phyloP scores from a whole-genome alignment of 23 red algal species.

The Porphyridium purpureum region DNA sequence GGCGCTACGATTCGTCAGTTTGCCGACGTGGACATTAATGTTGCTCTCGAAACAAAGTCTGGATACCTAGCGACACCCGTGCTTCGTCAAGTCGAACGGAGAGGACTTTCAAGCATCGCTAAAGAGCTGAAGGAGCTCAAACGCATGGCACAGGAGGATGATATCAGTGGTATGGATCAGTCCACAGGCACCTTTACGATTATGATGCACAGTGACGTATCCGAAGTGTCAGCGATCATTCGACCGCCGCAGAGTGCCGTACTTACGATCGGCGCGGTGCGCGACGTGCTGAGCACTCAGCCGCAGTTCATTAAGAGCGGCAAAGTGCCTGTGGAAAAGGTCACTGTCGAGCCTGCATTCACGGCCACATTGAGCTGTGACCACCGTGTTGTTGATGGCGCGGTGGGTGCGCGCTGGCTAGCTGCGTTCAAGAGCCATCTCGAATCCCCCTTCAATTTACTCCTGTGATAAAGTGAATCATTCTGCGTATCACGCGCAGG shows the following conservation, averaged over 20 bases:
- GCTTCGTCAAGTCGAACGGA: constrained; percentile 63
- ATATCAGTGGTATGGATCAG: constrained; percentile 80
- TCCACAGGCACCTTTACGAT: constrained; percentile 94
- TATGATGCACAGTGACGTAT: constrained; percentile 71
- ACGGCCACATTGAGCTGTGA: constrained; percentile 63
- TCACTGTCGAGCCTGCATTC: constrained; percentile 19
- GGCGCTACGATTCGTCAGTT: constrained; percentile 55
- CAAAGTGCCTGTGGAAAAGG: too few relatives aligned
- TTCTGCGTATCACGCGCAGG: too few relatives aligned
- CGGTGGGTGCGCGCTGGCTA: constrained; percentile 82
- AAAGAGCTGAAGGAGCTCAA: constrained; percentile 58
- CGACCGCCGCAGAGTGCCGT: constrained; percentile 88
- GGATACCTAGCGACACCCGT: constrained; percentile 81
- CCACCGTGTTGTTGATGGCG: constrained; percentile 93
- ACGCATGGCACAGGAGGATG: constrained; percentile 53
- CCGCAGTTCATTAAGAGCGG: too few relatives aligned
- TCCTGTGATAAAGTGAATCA: too few relatives aligned
- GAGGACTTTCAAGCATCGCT: constrained; percentile 61
- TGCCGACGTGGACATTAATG: constrained; percentile 47
- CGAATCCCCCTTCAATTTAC: too few relatives aligned
- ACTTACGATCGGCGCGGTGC: constrained; percentile 60
- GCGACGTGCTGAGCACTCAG: too few relatives aligned
- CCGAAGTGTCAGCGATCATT: constrained; percentile 76
- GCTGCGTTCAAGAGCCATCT: constrained; percentile 44
- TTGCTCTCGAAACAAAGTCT: constrained; percentile 56